Evolutionary conservation across 331 rosid genomes (phyloP).

Genomic region (Erythrophleum ivorense): DNA sequence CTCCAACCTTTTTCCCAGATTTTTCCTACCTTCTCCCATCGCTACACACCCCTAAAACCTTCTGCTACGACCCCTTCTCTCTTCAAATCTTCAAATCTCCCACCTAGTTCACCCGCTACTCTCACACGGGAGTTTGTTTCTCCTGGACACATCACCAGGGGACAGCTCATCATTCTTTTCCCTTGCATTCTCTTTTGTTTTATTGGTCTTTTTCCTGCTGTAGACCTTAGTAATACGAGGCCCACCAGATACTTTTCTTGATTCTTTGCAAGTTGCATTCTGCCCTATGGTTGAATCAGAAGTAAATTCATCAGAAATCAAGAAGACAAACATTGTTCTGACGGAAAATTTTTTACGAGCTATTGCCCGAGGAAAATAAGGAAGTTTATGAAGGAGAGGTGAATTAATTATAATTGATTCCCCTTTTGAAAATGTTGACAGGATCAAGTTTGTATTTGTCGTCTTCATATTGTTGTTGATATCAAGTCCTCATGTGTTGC

Average conservation of each 20-base stretch:
- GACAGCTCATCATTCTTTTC: too few relatives aligned
- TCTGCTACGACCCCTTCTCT: neutral
- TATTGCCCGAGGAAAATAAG: constrained; percentile 92
- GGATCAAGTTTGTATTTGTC: constrained; percentile 12
- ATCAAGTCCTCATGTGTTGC: constrained; percentile 36
- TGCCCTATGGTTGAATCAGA: constrained; percentile 99
- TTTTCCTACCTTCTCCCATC: neutral
- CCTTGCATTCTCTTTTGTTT: neutral
- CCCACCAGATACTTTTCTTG: neutral
- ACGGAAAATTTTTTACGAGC: constrained; percentile 94
- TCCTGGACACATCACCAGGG: too few relatives aligned
- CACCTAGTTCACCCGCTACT: neutral
- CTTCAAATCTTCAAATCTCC: neutral
- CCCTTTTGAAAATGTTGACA: constrained; percentile 13
- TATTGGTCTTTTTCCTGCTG: neutral
- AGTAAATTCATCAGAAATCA: constrained; percentile 95
- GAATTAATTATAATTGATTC: constrained; percentile 33
- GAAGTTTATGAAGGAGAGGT: constrained; percentile 99
- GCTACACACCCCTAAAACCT: neutral
- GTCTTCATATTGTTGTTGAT: neutral
- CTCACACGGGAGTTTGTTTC: neutral
- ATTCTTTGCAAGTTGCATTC: constrained; percentile 70
- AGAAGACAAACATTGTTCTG: constrained; percentile 84
- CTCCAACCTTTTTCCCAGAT: neutral
- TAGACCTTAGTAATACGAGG: neutral